phyloP scores from a whole-genome alignment of 2,329 filamentous ascomycete genomes.

The Colletotrichum viniferum region DNA sequence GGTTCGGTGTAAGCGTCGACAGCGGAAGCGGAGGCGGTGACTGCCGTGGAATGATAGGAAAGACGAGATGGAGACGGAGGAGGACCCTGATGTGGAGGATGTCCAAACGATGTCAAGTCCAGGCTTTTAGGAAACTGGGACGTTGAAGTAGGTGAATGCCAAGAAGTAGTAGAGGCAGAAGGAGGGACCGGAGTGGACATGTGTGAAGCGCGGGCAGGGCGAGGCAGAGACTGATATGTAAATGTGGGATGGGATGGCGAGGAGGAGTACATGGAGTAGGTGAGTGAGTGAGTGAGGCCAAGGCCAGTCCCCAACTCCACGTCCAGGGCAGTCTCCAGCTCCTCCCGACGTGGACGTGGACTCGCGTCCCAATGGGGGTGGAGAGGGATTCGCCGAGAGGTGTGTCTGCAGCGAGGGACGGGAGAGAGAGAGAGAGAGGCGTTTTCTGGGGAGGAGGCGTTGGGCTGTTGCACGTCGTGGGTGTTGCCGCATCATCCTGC shows the following conservation, averaged over 20 bases:
- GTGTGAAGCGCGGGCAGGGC: constrained; percentile 4
- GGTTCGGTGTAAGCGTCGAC: background rate
- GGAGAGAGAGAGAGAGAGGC: background rate
- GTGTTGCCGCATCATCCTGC: background rate
- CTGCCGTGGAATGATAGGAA: background rate
- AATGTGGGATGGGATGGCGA: background rate
- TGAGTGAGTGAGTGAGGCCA: background rate
- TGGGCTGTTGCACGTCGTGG: background rate
- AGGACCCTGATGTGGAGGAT: background rate
- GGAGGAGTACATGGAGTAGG: background rate
- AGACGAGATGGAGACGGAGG: background rate
- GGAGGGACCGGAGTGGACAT: background rate
- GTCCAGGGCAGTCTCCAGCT: background rate
- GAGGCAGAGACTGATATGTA: constrained; percentile 10
- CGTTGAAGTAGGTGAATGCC: background rate
- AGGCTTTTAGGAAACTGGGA: background rate
- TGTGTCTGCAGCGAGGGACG: background rate
- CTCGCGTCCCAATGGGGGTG: background rate
- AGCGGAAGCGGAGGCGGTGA: background rate
- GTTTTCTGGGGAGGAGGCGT: background rate
- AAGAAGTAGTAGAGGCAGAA: background rate
- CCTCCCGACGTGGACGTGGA: background rate
- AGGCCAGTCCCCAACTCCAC: background rate
- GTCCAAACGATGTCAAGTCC: background rate
- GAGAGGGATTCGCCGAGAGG: background rate